Evolutionary conservation across 257 asterid species (phyloP).

Genomic region (Plantago major): DNA sequence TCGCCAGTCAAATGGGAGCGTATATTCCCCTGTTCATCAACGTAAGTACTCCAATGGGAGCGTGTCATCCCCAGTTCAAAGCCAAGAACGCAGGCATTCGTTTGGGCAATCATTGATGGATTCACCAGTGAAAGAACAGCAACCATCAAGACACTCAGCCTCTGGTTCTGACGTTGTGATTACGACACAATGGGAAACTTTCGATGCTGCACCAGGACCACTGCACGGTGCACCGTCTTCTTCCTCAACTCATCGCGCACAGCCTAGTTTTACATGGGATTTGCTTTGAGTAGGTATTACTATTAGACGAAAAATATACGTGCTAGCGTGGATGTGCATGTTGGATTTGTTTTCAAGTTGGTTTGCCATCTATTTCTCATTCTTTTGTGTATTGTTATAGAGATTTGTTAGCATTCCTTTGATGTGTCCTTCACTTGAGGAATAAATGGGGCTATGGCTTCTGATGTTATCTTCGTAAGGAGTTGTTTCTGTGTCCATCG

Average conservation of each 20-base stretch:
- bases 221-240: slow-evolving; percentile 23
- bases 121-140: slow-evolving; percentile 29
- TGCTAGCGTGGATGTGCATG: slow-evolving; percentile 6
- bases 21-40: slow-evolving; percentile 21
- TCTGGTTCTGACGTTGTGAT: slow-evolving; percentile 61
- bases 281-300: slow-evolving; percentile 39
- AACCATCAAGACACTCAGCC: slow-evolving; percentile 42
- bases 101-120: slow-evolving; percentile 29
- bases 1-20: slow-evolving; percentile 19
- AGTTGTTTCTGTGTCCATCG: slow-evolving; percentile 14
- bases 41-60: slow-evolving; percentile 18
- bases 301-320: slow-evolving; percentile 18
- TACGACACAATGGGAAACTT: slow-evolving; percentile 92
- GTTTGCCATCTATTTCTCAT: slow-evolving; percentile 38
- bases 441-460: slow-evolving; percentile 39
- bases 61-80: slow-evolving; percentile 22
- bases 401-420: slow-evolving; percentile 39
- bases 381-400: slow-evolving; percentile 60
- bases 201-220: slow-evolving; percentile 51
- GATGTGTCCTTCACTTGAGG: slow-evolving; percentile 26
- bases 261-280: slow-evolving; percentile 69
- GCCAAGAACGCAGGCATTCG: slow-evolving; percentile 31
- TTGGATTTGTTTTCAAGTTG: slow-evolving; percentile 28
- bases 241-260: slow-evolving; percentile 25
- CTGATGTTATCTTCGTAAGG: slow-evolving; percentile 4